phyloP scores from a whole-genome alignment of 768 basidiomycete genomes.

The Exidia glandulosa region DNA sequence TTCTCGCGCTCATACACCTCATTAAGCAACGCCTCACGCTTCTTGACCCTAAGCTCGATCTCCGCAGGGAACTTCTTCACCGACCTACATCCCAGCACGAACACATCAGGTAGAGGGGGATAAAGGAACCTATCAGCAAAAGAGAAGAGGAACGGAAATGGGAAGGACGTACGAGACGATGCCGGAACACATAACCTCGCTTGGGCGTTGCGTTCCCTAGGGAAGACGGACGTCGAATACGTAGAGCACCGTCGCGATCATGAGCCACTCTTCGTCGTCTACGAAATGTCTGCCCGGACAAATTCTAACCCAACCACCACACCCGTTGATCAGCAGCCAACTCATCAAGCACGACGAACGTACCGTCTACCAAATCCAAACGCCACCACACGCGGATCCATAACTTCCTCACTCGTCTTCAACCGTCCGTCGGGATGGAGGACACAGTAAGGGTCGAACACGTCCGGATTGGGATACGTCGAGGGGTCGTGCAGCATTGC shows the following conservation, averaged over 20 bases:
- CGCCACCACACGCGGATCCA: background rate
- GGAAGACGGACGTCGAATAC: constrained; percentile 9
- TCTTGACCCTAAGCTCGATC: no score
- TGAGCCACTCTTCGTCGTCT: constrained; percentile 5
- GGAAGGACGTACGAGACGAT: background rate
- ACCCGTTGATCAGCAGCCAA: background rate
- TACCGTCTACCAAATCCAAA: background rate
- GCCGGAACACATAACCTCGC: background rate
- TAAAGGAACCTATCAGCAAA: no score
- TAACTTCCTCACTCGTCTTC: background rate
- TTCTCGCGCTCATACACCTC: no score
- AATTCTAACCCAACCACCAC: constrained; percentile 5
- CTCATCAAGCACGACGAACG: background rate
- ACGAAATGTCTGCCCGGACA: constrained; percentile 12
- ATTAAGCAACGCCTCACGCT: no score
- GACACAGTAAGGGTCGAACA: constrained; percentile 46
- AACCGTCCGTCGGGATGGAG: constrained; percentile 9
- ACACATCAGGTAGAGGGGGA: no score
- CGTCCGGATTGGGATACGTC: constrained; percentile 34
- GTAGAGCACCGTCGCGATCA: constrained; percentile 8
- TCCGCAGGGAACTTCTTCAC: no score
- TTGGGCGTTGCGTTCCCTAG: background rate
- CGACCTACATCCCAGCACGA: no score
- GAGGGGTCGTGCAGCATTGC: constrained; percentile 36
- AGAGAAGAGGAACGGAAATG: no score